Conservation (phyloP, 352 stramenopile species). For the Thraustochytrium sp. region DNA sequence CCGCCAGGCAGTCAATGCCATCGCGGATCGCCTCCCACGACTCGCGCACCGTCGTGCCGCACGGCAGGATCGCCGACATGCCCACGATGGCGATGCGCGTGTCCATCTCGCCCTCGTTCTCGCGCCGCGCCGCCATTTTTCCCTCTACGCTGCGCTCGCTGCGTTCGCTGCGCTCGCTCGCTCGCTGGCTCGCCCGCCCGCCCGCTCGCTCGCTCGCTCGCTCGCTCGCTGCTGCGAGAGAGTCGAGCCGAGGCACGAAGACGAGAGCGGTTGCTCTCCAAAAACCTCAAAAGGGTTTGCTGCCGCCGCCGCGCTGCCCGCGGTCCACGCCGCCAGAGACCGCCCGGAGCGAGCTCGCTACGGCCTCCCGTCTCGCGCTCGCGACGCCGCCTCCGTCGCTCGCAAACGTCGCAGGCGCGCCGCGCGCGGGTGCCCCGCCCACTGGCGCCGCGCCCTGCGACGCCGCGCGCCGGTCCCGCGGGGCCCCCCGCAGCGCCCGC, state of each 20-base stretch:
- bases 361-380: neutral
- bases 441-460: too few relatives aligned
- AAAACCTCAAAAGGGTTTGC: too few relatives aligned
- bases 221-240: neutral
- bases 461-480: too few relatives aligned
- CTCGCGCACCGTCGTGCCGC: neutral
- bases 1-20: conserved; percentile 17
- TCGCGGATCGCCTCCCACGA: conserved; percentile 23
- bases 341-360: neutral
- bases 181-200: neutral
- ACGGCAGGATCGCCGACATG: conserved; percentile 31
- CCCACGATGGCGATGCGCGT: conserved; percentile 20
- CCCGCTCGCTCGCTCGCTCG: neutral
- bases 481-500: neutral
- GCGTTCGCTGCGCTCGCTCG: neutral
- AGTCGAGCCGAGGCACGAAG: too few relatives aligned
- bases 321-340: neutral
- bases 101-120: neutral
- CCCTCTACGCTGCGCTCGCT: neutral
- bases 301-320: neutral
- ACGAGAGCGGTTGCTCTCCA: too few relatives aligned
- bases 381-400: neutral
- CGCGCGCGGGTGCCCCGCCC: neutral
- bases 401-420: neutral
- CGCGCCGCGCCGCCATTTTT: neutral